Percentiles rank a stretch among this genome's conserved stretches.
Evolutionary conservation across 208 protist species (phyloP).

Genomic region (Herpetomonas muscarum): DNA sequence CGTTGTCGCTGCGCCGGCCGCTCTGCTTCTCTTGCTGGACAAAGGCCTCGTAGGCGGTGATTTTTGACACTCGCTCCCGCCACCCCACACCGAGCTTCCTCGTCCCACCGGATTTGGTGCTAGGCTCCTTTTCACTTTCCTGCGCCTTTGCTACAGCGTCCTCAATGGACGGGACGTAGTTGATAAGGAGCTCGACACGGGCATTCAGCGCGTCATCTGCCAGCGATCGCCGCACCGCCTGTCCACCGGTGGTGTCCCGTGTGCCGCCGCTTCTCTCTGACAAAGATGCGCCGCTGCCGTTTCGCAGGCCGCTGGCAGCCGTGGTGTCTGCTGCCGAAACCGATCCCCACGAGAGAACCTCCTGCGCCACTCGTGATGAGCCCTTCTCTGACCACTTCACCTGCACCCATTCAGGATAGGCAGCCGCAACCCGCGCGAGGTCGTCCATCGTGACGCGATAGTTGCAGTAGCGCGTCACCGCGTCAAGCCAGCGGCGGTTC

Average conservation of each 20-base stretch:
- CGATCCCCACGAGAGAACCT: background rate
- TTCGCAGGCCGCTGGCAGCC: background rate
- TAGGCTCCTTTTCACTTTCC: conserved; percentile 8
- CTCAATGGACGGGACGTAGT: conserved; percentile 32
- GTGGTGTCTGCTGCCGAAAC: too few relatives aligned
- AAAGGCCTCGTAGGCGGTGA: conserved; percentile 39
- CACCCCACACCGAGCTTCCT: conserved; percentile 12
- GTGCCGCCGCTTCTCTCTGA: background rate
- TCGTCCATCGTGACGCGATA: conserved; percentile 51
- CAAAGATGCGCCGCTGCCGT: too few relatives aligned
- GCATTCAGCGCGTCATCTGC: conserved; percentile 13
- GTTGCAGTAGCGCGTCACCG: conserved; percentile 53
- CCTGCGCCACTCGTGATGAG: background rate
- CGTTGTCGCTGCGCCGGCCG: too few relatives aligned
- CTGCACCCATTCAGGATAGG: conserved; percentile 43
- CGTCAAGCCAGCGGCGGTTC: conserved; percentile 54
- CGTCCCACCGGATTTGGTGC: background rate
- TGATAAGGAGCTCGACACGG: conserved; percentile 20
- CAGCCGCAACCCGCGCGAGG: conserved; percentile 48
- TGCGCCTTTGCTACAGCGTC: conserved; percentile 17
- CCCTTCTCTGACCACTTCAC: conserved; percentile 30
- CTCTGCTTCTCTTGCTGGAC: conserved; percentile 4
- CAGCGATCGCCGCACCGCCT: conserved; percentile 13
- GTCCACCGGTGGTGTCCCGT: background rate
- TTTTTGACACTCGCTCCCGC: conserved; percentile 21